A percentile compares a stretch with the other conserved stretches of the same genome.
Evolutionary conservation across 1,284 basidiomycete species (phyloP).

Genomic region (Chondrostereum purpureum): DNA sequence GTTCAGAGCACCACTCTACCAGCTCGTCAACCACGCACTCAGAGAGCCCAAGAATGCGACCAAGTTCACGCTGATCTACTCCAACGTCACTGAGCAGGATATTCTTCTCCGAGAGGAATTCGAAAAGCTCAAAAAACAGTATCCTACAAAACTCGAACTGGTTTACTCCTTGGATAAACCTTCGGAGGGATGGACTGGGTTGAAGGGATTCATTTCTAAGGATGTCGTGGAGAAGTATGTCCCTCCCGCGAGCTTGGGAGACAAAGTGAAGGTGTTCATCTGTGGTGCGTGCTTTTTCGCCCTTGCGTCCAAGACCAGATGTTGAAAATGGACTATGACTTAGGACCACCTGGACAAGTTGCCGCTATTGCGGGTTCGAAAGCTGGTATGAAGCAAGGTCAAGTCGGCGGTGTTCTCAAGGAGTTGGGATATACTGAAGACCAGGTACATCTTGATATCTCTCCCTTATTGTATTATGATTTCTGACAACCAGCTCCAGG

Average conservation of each 20-base stretch:
- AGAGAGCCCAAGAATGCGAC: constrained; percentile 79
- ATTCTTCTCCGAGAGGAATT: constrained; percentile 85
- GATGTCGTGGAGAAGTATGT: constrained; percentile 73
- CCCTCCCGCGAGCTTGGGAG: constrained; percentile 57
- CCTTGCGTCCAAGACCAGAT: constrained; percentile 6
- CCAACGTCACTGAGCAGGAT: constrained; percentile 87
- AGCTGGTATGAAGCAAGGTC: constrained; percentile 77
- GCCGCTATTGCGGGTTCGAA: constrained; percentile 75
- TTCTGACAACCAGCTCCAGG: neutral
- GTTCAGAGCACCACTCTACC: constrained; percentile 68
- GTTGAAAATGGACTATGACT: constrained; percentile 4
- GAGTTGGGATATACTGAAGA: constrained; percentile 83
- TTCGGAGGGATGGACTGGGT: constrained; percentile 63
- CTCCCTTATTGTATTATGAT: neutral
- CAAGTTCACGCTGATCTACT: constrained; percentile 89
- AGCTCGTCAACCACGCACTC: constrained; percentile 72
- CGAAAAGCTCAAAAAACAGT: constrained; percentile 65
- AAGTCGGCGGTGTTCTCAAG: constrained; percentile 76
- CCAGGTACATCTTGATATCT: constrained; percentile 44
- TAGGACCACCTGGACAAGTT: constrained; percentile 84
- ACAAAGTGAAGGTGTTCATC: constrained; percentile 86
- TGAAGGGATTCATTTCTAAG: constrained; percentile 65
- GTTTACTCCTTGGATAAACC: constrained; percentile 86
- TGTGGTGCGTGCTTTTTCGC: constrained; percentile 52
- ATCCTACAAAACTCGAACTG: constrained; percentile 72